A percentile compares a stretch with the other conserved stretches of the same genome.
Conservation (phyloP, 495 filamentous ascomycete species). For the Tuber microsphaerosporum region DNA sequence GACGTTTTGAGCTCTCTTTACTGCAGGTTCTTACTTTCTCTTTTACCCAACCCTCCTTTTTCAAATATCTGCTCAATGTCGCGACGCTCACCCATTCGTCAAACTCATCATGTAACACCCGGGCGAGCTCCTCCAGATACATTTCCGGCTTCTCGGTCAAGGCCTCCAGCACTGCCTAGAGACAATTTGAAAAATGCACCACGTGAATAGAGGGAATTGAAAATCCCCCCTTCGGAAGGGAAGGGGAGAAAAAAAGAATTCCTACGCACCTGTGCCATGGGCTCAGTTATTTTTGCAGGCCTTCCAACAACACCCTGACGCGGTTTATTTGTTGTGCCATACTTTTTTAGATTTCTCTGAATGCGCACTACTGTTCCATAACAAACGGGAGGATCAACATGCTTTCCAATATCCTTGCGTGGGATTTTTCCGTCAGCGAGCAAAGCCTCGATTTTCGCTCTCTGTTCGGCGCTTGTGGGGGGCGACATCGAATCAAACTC, state of each 20-base stretch:
- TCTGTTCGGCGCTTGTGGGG: not conserved
- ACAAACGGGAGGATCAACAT: conserved; percentile 1
- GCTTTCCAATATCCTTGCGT: conserved; percentile 5
- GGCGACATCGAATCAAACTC: conserved; percentile 1
- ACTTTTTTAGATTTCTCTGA: conserved; percentile 2
- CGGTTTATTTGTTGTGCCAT: conserved; percentile 2
- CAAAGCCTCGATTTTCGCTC: not conserved
- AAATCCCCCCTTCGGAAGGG: not conserved
- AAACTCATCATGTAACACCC: not conserved
- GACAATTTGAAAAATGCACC: conserved; percentile 2
- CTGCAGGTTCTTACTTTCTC: not conserved
- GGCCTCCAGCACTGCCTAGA: conserved; percentile 5
- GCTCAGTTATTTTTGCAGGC: conserved; percentile 1
- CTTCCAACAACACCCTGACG: not conserved
- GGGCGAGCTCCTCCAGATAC: conserved; percentile 4
- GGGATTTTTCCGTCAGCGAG: conserved; percentile 2
- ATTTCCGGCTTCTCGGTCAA: conserved; percentile 5
- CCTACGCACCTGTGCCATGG: not conserved
- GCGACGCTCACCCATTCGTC: conserved; percentile 4
- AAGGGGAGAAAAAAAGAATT: not conserved
- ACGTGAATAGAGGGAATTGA: not conserved
- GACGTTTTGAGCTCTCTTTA: not conserved
- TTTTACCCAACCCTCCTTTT: conserved; percentile 2
- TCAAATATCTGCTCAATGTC: conserved; percentile 5
- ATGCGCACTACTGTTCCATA: conserved; percentile 4